Base-by-base conservation (phyloP, 2,329 filamentous ascomycete species). In the Amauroascus verrucosus region DNA sequence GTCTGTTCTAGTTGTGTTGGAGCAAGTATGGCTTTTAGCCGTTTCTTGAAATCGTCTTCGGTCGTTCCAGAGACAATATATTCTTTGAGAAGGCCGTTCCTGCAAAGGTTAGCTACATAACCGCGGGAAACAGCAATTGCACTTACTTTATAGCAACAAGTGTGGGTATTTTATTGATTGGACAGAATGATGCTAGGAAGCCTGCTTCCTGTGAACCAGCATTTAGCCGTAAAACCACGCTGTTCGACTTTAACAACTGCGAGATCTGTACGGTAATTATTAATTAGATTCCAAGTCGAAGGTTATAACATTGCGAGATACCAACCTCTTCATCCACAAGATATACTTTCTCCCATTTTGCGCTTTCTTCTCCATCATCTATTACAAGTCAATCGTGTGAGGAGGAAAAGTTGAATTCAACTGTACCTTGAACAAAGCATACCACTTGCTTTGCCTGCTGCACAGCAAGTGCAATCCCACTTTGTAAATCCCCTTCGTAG, bases 151-250 rank as follows among this genome's bases (percentile, higher is more conserved):
- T 90, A 11, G 48, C 44, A n/a, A 57, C 44, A 7, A 95, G 70
- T 1, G 85, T 85, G 0, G 91, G 90, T n/a, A 82, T 81, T 59
- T 81, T 81, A 1, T 81, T 78, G n/a, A 95, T 73, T 0, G 88
- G 86, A 62, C 88, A 94, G 62, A 95, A 86, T 44, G 87, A 86
- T 8, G 83, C 79, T 13, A 97, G 75, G 63, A 88, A 94, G 5
- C 80, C 82, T 8, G 88, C 88, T 72, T 95, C 89, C 59, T 85
- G 79, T 1, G 86, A 89, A 20, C 84, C 86, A 16, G 83, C 81
- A 32, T 76, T 70, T 20, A 96, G 75, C 48, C 84, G 80, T 20
- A 96, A 74, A 6, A 84, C 71, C 18, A 96, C 75, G 2, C 87
- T 79, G 62, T 83, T 80, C 33, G 77, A 72, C 24, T 74, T 70